phyloP scores from a whole-genome alignment of 352 stramenopile species.

The Globisporangium echinulatum region DNA sequence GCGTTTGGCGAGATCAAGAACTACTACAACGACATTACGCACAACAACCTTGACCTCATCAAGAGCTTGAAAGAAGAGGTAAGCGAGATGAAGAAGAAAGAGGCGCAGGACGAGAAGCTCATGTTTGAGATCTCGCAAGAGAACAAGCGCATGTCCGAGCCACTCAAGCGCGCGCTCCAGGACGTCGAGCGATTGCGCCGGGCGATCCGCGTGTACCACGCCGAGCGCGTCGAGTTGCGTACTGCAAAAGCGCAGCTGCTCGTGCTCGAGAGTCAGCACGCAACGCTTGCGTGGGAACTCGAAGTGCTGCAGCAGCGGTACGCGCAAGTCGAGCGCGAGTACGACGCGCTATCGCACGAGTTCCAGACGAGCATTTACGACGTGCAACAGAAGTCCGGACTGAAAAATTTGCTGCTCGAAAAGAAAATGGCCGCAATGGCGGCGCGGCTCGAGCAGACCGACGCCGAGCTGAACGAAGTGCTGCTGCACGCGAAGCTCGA shows the following conservation, averaged over 20 bases:
- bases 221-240: constrained; percentile 63
- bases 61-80: constrained; percentile 95
- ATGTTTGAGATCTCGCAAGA: constrained; percentile 94
- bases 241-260: constrained; percentile 67
- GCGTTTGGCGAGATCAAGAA: constrained; percentile 95
- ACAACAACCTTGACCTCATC: constrained; percentile 96
- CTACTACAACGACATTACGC: constrained; percentile 97
- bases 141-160: constrained; percentile 94
- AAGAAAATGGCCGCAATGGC: constrained; percentile 89
- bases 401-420: constrained; percentile 93
- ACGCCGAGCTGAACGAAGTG: constrained; percentile 91
- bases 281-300: constrained; percentile 90
- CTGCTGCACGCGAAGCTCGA: constrained; percentile 89
- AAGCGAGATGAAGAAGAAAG: constrained; percentile 91
- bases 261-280: constrained; percentile 85
- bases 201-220: constrained; percentile 60
- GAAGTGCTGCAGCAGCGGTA: constrained; percentile 90
- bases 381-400: constrained; percentile 91
- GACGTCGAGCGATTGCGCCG: constrained; percentile 70
- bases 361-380: constrained; percentile 90
- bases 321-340: constrained; percentile 78
- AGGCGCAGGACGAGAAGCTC: constrained; percentile 91
- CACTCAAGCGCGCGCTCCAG: constrained; percentile 85
- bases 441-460: constrained; percentile 85
- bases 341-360: constrained; percentile 83